Base-by-base conservation (phyloP, 768 basidiomycete genomes). In the Pholiota conissans region DNA sequence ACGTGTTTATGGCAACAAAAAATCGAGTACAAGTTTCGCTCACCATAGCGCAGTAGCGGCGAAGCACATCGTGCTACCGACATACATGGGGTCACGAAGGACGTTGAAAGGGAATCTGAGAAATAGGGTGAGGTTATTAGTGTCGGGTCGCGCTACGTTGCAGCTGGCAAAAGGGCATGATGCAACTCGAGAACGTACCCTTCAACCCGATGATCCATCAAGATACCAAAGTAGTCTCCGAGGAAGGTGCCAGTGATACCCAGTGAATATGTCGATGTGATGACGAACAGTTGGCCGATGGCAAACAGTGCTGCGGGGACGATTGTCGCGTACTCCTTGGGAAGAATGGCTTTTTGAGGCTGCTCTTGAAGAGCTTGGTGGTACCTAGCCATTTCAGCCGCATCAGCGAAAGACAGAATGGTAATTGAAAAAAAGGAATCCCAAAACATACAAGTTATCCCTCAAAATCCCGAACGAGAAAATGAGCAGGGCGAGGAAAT, bases 161-260 rank as follows among this genome's bases (percentile, higher is more conserved):
- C n/a, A n/a, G n/a, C n/a, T n/a, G n/a, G n/a, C n/a, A n/a, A n/a
- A n/a, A n/a, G n/a, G n/a, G n/a, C n/a, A n/a, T n/a, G n/a, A n/a
- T n/a, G n/a, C n/a, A n/a, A n/a, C n/a, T n/a, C n/a, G n/a, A n/a
- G n/a, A 9, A 70, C 76, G 35, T 59, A 81, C 70, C 91, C 89
- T 66, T 94, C 89, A n/a, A 98, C 95, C 51, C 91, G 80, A 59
- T 87, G 79, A 66, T 93, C 86, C 93, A 90, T 94, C 61, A 91
- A 73, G 58, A 93, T 91, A 3, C 90, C 91, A 62, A 93, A 92
- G 68, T 92, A 92, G 68, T 90, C 90, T 22, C 82, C 90, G 46
- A 93, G 78, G 78, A 95, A 97, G 2, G 94, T 97, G 34, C 95
- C 96, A 2, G 96, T 98, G 65, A 98, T 75, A 2, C 96, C 96